phyloP scores from a whole-genome alignment of 345 rosid genomes.

The Odontarrhena argentea region DNA sequence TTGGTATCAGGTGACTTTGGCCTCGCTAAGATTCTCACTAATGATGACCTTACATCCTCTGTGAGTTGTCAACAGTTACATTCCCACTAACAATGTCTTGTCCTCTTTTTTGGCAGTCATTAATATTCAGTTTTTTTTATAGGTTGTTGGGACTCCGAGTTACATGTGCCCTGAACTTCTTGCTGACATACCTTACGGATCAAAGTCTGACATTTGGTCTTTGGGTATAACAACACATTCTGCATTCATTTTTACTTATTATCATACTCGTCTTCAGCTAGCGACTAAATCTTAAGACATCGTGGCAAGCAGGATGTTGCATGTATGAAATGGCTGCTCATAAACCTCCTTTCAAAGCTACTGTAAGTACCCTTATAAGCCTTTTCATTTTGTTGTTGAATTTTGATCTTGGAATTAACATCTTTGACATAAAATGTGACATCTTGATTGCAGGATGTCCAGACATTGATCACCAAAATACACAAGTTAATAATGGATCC shows the following conservation, averaged over 20 bases:
- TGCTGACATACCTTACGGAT: conserved; percentile 96
- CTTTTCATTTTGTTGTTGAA: not conserved
- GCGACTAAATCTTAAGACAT: conserved; percentile 9
- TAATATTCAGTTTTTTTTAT: conserved; percentile 23
- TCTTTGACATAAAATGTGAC: conserved; percentile 1
- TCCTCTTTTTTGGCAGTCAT: conserved; percentile 8
- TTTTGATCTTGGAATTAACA: not conserved
- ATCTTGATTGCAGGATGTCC: conserved; percentile 70
- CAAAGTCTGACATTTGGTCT: conserved; percentile 99
- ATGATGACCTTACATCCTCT: conserved; percentile 92
- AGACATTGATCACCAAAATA: conserved; percentile 88
- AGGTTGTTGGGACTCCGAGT: conserved; percentile 99
- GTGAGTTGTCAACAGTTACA: conserved; percentile 51
- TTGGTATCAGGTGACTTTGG: conserved; percentile 88
- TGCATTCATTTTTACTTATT: conserved; percentile 1
- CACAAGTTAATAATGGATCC: conserved; percentile 86
- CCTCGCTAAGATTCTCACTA: conserved; percentile 90
- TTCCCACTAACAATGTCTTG: conserved; percentile 13
- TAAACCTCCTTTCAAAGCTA: conserved; percentile 92
- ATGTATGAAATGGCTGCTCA: conserved; percentile 90
- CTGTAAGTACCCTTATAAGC: conserved; percentile 56
- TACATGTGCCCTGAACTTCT: conserved; percentile 99
- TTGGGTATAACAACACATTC: conserved; percentile 55
- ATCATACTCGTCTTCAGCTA: conserved; percentile 13
- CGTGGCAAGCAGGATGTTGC: conserved; percentile 77